A percentile compares a stretch with the other conserved stretches of the same genome.
These are phyloP conservation scores for Diaporthe longicolla DNA, from an alignment of 2,329 filamentous ascomycete genomes.

Conservation along the genomic window DNA sequence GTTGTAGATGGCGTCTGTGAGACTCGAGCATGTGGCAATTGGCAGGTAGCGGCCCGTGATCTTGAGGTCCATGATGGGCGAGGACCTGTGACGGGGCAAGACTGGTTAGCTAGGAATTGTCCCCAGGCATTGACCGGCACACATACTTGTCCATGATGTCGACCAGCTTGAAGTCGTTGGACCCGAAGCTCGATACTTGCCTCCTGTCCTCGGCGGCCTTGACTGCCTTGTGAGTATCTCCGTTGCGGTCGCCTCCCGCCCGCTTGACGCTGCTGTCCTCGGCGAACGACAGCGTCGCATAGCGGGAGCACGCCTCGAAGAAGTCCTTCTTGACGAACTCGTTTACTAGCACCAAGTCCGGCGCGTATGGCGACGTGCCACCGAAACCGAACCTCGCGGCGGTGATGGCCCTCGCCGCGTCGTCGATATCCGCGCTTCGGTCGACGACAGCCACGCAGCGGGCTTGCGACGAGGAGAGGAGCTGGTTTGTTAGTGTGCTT, in stretches of 20 bases:
- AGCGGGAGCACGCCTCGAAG: constrained; percentile 61
- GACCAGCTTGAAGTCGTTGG: constrained; percentile 47
- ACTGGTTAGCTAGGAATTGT: not conserved
- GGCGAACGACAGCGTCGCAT: constrained; percentile 50
- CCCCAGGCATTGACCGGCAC: not conserved
- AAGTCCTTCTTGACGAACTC: constrained; percentile 72
- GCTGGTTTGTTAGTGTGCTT: constrained; percentile 7
- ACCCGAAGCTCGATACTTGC: constrained; percentile 47
- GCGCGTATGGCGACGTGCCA: constrained; percentile 71
- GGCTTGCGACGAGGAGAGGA: constrained; percentile 43
- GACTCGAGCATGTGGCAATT: constrained; percentile 47
- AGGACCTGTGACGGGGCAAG: constrained; percentile 41
- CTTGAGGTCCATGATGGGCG: constrained; percentile 46
- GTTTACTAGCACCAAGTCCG: constrained; percentile 75
- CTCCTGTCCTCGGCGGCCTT: constrained; percentile 48
- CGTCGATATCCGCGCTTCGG: constrained; percentile 67
- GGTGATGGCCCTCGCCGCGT: constrained; percentile 67
- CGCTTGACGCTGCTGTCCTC: constrained; percentile 40
- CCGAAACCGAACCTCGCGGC: constrained; percentile 68
- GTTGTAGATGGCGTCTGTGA: constrained; percentile 49
- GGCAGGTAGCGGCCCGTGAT: constrained; percentile 48
- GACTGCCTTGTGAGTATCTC: constrained; percentile 44
- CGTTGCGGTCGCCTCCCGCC: constrained; percentile 44
- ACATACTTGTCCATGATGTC: constrained; percentile 48
- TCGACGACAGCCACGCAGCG: constrained; percentile 70